phyloP scores from a whole-genome alignment of 2,329 filamentous ascomycete genomes.

The Aspergillus eucalypticola region DNA sequence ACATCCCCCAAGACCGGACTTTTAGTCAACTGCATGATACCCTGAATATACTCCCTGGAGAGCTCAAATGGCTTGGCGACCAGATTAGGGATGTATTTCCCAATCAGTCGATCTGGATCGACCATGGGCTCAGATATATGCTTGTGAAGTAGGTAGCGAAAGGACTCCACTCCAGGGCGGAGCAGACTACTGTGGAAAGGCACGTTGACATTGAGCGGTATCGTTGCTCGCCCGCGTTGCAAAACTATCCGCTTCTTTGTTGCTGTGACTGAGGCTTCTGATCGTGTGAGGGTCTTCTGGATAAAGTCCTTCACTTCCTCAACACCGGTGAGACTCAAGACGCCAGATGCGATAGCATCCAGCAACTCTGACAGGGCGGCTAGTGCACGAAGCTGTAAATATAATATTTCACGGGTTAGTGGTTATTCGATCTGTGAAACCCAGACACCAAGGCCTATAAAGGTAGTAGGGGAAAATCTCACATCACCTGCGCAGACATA shows the following conservation, averaged over 20 bases:
- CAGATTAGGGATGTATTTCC: background rate
- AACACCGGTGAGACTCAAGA: too few species aligned
- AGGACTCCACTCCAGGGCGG: background rate
- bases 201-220: constrained; percentile 3
- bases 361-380: too few species aligned
- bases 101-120: background rate
- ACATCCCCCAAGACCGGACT: background rate
- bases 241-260: background rate
- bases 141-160: background rate
- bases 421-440: too few species aligned
- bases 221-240: background rate
- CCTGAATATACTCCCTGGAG: background rate
- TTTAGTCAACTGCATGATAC: background rate
- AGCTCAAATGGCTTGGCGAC: background rate
- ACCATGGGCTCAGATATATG: background rate
- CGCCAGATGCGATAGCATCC: too few species aligned
- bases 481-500: constrained; percentile 63
- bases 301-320: too few species aligned
- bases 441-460: background rate
- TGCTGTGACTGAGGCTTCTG: too few species aligned
- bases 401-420: too few species aligned
- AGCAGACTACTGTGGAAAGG: constrained; percentile 8
- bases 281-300: too few species aligned
- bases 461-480: background rate
- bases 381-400: too few species aligned